A percentile compares a stretch with the other conserved stretches of the same genome.
phyloP scores from a whole-genome alignment of 305 asterid species.

The Fraxinus angustifolia region DNA sequence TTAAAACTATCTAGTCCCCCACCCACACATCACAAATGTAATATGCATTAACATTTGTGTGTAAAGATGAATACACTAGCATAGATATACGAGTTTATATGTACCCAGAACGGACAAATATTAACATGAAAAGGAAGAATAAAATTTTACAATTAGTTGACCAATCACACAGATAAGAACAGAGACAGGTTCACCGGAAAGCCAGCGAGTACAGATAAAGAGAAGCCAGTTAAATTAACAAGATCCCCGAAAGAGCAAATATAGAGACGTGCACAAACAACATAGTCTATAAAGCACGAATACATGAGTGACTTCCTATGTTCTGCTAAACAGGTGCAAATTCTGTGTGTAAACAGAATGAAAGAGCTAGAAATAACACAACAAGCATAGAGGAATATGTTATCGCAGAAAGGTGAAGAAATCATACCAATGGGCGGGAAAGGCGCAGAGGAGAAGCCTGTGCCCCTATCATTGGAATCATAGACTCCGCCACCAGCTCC shows the following conservation, averaged over 20 bases:
- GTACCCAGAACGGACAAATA: neutral
- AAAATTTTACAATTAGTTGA: neutral
- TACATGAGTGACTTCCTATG: neutral
- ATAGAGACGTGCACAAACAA: neutral
- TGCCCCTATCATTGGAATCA: slow-evolving; percentile 46
- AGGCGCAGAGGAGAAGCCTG: slow-evolving; percentile 3
- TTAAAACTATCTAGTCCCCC: neutral
- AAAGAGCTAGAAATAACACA: neutral
- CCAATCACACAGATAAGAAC: neutral
- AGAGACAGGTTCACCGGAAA: neutral
- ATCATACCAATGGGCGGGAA: neutral
- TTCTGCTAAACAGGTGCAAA: neutral
- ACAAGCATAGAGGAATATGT: neutral
- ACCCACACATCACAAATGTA: neutral
- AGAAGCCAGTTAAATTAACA: neutral
- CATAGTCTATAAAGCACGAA: neutral
- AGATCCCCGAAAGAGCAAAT: neutral
- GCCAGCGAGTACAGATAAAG: neutral
- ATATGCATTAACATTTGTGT: neutral
- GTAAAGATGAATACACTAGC: neutral
- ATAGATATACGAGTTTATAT: neutral
- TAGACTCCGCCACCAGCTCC: slow-evolving; percentile 54
- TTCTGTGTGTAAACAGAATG: neutral
- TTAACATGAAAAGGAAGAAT: neutral
- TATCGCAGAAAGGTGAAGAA: neutral